phyloP scores from a whole-genome alignment of 495 filamentous ascomycete species.

The Pseudotulostoma volvatum region DNA sequence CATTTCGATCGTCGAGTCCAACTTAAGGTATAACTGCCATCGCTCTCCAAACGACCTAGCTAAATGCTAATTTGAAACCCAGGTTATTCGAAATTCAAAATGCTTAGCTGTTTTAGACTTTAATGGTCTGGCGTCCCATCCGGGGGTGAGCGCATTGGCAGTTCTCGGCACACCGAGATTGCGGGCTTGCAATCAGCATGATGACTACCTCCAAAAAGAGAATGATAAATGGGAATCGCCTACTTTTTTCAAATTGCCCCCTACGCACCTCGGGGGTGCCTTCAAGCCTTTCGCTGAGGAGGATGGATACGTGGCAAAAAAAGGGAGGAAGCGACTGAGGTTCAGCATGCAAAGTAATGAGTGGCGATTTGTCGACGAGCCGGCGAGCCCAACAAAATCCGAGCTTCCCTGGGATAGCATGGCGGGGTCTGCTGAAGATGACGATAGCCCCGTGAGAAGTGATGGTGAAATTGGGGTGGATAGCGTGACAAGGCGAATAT shows the following conservation, averaged over 20 bases:
- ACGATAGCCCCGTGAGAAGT: no score
- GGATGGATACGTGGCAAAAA: slow-evolving; percentile 44
- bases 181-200: no score
- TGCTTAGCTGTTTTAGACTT: slow-evolving; percentile 26
- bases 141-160: slow-evolving; percentile 6
- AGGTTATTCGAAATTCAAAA: slow-evolving; percentile 22
- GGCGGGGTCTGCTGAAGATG: no score
- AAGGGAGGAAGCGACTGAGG: slow-evolving; percentile 52
- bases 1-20: slow-evolving; percentile 38
- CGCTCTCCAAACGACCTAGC: no score
- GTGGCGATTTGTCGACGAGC: slow-evolving; percentile 57
- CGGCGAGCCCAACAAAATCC: slow-evolving; percentile 46
- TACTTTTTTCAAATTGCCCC: slow-evolving; percentile 51
- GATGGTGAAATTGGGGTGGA: no score
- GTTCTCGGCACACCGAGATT: no score
- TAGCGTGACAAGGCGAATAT: no score
- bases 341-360: slow-evolving; percentile 50
- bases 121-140: slow-evolving; percentile 21
- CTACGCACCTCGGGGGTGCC: slow-evolving; percentile 38
- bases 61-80: neutral
- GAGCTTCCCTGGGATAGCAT: slow-evolving; percentile 8
- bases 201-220: no score
- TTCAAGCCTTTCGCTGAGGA: slow-evolving; percentile 58
- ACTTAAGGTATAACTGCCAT: slow-evolving; percentile 45
- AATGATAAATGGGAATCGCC: slow-evolving; percentile 45